Evolutionary conservation across 306 rosid species (phyloP), one percentile per base, ranked within the genome.

Genomic region (Pyrus pyrifolia): DNA sequence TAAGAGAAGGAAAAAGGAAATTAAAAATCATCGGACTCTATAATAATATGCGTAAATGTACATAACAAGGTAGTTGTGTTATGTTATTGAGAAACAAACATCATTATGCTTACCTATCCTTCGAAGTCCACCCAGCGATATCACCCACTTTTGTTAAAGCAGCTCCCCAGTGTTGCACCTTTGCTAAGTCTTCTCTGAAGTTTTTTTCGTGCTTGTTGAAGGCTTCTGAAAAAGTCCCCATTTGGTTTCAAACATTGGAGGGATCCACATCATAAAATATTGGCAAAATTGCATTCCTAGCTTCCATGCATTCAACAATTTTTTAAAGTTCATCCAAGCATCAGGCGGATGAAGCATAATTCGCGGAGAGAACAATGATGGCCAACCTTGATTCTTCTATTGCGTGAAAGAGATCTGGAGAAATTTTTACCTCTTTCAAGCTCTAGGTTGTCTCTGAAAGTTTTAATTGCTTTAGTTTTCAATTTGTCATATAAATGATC

Each of bases 121-220:
- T 12, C 8, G 61, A 57, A 42, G 27, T 4, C 74, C 74, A 79
- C 6, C 68, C 82, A 53, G 70, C 64, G 12, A 67, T 35, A 51
- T 79, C 66, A 11, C 62, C 74, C 8, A 79, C 31, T n/a, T 66
- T 6, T 15, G 70, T 27, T 3, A 79, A 59, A 40, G 44, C 64
- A 18, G 1, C 15, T 68, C 78, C 66, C 82, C 78, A 79, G 9
- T 31, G 15, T 4, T 1, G 27, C 15, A 73, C 63, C 10, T 58
- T 17, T 3, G 2, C 19, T 1, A 9, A 4, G 8, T 53, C 53
- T 11, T 40, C 13, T 4, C 64, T 58, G 4, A 29, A 57, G 19
- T 58, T 59, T 4, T 4, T 0, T 73, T 73, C 66, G 30, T 67
- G 79, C 22, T n/a, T 11, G 33, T 1, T 29, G 21, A 73, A 73